Conservation (phyloP, 192 early-diverging fungal species). For the Gamsiella multidivaricata region DNA sequence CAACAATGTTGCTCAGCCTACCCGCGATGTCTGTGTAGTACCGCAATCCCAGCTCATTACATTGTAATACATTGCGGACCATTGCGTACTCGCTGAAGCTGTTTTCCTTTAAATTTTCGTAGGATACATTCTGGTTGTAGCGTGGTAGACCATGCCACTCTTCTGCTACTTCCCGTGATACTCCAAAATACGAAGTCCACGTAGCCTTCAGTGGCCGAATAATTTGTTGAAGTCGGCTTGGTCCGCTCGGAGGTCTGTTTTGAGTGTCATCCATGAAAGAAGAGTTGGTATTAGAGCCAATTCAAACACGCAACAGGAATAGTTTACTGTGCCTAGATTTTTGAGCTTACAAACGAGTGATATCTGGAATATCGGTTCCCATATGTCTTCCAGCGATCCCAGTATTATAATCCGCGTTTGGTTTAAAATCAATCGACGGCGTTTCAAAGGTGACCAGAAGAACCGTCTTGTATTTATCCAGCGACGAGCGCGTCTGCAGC, state of each 20-base stretch:
- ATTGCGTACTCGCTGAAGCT: constrained; percentile 73
- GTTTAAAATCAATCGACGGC: constrained; percentile 63
- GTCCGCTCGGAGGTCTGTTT: constrained; percentile 18
- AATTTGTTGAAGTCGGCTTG: constrained; percentile 10
- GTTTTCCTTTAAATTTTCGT: constrained; percentile 37
- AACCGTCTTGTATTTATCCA: constrained; percentile 70
- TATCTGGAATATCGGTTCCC: constrained; percentile 35
- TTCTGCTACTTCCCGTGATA: constrained; percentile 30
- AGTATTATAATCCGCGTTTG: constrained; percentile 73
- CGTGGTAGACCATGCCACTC: constrained; percentile 73
- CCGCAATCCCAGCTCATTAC: constrained; percentile 60
- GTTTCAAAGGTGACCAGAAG: constrained; percentile 63
- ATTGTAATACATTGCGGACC: constrained; percentile 70
- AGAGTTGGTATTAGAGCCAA: neutral
- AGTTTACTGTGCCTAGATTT: neutral
- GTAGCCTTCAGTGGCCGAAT: constrained; percentile 5
- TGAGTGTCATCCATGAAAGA: constrained; percentile 2
- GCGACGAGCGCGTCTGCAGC: constrained; percentile 59
- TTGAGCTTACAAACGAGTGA: constrained; percentile 34
- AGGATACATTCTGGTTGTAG: constrained; percentile 58
- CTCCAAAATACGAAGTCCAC: constrained; percentile 38
- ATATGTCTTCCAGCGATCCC: constrained; percentile 31
- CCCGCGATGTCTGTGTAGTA: constrained; percentile 79
- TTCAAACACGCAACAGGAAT: neutral
- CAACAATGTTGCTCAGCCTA: too few relatives aligned